A percentile compares a stretch with the other conserved stretches of the same genome.
These are phyloP conservation scores for Wickerhamomyces ciferrii DNA, from an alignment of 805 yeast species.

Conservation along the genomic window DNA sequence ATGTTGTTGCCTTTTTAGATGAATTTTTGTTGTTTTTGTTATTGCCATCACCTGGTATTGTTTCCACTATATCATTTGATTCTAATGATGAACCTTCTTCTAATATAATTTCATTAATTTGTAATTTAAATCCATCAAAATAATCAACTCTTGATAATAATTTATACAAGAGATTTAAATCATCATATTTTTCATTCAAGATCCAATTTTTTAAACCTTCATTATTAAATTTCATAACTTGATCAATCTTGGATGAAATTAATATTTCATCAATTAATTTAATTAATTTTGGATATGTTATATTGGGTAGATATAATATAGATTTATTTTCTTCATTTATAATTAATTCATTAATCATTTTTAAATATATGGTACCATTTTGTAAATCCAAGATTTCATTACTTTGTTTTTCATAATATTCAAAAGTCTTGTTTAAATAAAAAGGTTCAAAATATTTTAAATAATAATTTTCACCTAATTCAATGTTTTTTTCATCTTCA, in stretches of 20 bases:
- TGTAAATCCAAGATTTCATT: conserved; percentile 34
- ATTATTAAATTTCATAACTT: conserved; percentile 43
- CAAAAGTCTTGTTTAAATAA: conserved; percentile 47
- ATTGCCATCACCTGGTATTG: conserved; percentile 11
- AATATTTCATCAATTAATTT: conserved; percentile 55
- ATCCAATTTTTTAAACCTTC: conserved; percentile 62
- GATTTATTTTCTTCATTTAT: conserved; percentile 58
- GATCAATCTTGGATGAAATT: conserved; percentile 49
- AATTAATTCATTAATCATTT: conserved; percentile 45
- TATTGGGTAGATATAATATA: conserved; percentile 45
- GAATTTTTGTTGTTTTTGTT: conserved; percentile 6
- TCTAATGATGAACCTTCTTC: conserved; percentile 34
- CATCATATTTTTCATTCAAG: conserved; percentile 34
- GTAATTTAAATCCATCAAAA: conserved; percentile 41
- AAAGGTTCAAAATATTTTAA: conserved; percentile 60
- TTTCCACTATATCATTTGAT: conserved; percentile 7
- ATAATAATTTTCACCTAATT: conserved; percentile 58
- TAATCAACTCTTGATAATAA: conserved; percentile 52
- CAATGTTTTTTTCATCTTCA: conserved; percentile 32
- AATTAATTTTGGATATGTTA: conserved; percentile 48
- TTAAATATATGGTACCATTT: conserved; percentile 52
- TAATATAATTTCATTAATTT: conserved; percentile 41
- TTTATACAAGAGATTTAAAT: conserved; percentile 42
- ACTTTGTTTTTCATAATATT: conserved; percentile 47
- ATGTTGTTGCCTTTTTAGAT: conserved; percentile 29